Percentiles rank a stretch among this genome's conserved stretches.
These are phyloP conservation scores for Thraustochytrium sp. DNA, from an alignment of 352 stramenopile genomes.

Conservation along the genomic window DNA sequence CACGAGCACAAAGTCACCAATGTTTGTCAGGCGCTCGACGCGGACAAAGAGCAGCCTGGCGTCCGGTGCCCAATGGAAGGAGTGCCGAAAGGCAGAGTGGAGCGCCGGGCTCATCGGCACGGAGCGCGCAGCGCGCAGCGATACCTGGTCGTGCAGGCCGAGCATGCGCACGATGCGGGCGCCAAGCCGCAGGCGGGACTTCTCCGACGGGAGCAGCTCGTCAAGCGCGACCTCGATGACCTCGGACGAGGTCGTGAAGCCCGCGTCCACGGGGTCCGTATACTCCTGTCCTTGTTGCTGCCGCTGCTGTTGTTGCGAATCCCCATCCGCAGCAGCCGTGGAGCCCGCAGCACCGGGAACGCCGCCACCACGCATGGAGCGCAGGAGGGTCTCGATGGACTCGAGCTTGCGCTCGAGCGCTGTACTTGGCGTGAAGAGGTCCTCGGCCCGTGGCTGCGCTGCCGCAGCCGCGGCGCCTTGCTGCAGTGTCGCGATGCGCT, in stretches of 20 bases:
- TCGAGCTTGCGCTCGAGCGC: background rate
- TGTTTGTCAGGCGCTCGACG: constrained; percentile 14
- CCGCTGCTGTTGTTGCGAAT: background rate
- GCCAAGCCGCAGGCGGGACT: background rate
- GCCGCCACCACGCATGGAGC: background rate
- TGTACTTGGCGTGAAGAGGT: background rate
- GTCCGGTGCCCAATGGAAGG: background rate
- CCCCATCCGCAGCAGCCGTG: background rate
- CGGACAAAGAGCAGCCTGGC: background rate
- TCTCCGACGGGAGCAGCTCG: background rate
- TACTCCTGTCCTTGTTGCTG: background rate
- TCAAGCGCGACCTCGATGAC: background rate
- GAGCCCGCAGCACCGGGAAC: background rate
- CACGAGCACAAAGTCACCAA: constrained; percentile 31
- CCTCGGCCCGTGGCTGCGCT: background rate
- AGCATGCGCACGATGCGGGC: background rate
- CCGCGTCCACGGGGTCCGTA: background rate
- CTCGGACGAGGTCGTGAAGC: background rate
- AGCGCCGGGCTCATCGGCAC: background rate
- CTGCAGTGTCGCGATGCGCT: background rate
- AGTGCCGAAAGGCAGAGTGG: constrained; percentile 17
- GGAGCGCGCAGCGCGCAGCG: background rate
- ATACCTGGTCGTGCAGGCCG: background rate
- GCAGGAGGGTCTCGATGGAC: background rate
- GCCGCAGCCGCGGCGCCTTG: background rate